Conservation (phyloP, 2,329 filamentous ascomycete species). For the Talaromyces sp. region DNA sequence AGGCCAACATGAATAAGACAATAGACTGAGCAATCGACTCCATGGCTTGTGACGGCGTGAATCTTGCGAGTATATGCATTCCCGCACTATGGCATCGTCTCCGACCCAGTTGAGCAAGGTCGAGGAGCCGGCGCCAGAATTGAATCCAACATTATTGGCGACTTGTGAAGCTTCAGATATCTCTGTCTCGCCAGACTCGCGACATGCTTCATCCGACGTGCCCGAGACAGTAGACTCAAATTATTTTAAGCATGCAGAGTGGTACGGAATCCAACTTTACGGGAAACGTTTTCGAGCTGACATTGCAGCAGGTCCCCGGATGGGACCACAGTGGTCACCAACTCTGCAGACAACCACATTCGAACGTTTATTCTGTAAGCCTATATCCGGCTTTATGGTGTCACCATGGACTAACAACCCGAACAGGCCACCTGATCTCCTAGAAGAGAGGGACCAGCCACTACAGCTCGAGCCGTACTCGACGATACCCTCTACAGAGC, state of each 20-base stretch:
- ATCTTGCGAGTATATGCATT: neutral
- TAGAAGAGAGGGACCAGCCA: slow-evolving; percentile 32
- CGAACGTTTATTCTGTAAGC: slow-evolving; percentile 50
- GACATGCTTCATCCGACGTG: neutral
- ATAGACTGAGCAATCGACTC: neutral
- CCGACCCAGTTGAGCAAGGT: neutral
- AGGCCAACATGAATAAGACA: neutral
- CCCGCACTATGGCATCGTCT: neutral
- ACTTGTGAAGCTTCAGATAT: slow-evolving; percentile 1
- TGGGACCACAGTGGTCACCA: slow-evolving; percentile 53
- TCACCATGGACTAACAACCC: neutral
- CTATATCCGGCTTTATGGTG: neutral
- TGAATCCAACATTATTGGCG: slow-evolving; percentile 2
- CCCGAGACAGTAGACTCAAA: slow-evolving; percentile 17
- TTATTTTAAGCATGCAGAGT: slow-evolving; percentile 44
- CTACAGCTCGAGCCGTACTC: slow-evolving; percentile 43
- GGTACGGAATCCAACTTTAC: slow-evolving; percentile 23
- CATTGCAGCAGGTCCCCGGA: slow-evolving; percentile 43
- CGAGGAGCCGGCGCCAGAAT: neutral
- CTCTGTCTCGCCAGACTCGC: neutral
- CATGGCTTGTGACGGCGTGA: neutral
- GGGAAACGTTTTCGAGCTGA: neutral
- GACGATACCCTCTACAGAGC: slow-evolving; percentile 40
- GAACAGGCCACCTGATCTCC: slow-evolving; percentile 42
- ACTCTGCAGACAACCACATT: slow-evolving; percentile 46